A percentile compares a stretch with the other conserved stretches of the same genome.
Conservation (phyloP, 2,329 filamentous ascomycete genomes). For the Myriosclerotinia curreyana region DNA sequence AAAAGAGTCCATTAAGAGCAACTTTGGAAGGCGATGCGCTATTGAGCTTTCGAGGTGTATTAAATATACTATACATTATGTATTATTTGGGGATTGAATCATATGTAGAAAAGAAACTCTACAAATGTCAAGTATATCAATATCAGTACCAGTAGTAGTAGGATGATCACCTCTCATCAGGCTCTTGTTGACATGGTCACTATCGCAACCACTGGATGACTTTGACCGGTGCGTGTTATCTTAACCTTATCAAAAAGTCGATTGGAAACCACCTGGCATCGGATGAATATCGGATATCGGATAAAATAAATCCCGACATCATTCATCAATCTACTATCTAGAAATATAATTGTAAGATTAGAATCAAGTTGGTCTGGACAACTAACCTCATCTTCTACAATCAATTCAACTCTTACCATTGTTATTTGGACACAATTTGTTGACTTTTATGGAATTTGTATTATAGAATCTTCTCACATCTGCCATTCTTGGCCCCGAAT, state of each 20-base stretch:
- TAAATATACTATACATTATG: conserved; percentile 4
- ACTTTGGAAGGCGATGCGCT: conserved; percentile 10
- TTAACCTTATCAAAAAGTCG: conserved; percentile 4
- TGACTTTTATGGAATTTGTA: conserved; percentile 13
- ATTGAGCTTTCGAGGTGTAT: conserved; percentile 19
- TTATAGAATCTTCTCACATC: conserved; percentile 8
- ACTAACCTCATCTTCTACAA: background rate
- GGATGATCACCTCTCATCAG: no score
- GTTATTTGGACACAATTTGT: background rate
- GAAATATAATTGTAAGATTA: background rate
- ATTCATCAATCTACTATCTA: conserved; percentile 1
- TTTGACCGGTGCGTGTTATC: background rate
- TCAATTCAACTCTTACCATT: conserved; percentile 7
- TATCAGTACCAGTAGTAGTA: no score
- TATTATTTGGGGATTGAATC: background rate
- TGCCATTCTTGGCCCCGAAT: conserved; percentile 17
- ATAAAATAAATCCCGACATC: conserved; percentile 12
- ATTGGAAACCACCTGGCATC: background rate
- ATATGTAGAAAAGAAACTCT: background rate
- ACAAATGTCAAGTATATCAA: no score
- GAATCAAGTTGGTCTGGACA: background rate
- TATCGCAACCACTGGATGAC: conserved; percentile 4
- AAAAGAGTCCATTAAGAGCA: conserved; percentile 24
- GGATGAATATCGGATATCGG: background rate
- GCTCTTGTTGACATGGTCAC: conserved; percentile 13